phyloP scores from a whole-genome alignment of 352 stramenopile genomes.

The Thalassiosira allenii region DNA sequence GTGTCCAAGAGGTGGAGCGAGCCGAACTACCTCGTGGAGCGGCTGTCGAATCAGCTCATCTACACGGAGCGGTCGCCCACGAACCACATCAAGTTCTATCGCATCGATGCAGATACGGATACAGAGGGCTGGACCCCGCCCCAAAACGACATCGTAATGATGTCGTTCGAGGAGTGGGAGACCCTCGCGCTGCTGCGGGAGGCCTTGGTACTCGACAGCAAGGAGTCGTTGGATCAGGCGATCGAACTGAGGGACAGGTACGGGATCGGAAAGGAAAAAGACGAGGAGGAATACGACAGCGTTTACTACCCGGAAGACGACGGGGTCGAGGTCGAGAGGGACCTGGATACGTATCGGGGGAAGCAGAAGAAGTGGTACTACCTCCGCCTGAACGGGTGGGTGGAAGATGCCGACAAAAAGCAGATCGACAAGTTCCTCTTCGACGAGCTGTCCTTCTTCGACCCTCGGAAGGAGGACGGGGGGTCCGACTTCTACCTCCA shows the following conservation, averaged over 20 bases:
- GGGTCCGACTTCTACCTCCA: constrained; percentile 84
- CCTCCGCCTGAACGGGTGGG: constrained; percentile 79
- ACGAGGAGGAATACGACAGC: not conserved
- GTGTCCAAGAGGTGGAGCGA: constrained; percentile 88
- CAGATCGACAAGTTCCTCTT: constrained; percentile 64
- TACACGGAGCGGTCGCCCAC: constrained; percentile 85
- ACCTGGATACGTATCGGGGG: constrained; percentile 51
- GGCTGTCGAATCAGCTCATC: constrained; percentile 54
- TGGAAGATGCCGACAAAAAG: constrained; percentile 18
- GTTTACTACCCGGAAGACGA: constrained; percentile 11
- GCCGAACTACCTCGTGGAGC: constrained; percentile 78
- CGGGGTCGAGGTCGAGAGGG: not conserved
- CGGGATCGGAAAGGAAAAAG: constrained; percentile 8
- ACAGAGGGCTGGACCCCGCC: constrained; percentile 35
- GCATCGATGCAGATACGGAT: constrained; percentile 49
- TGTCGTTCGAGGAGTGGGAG: constrained; percentile 86
- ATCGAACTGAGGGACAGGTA: constrained; percentile 43
- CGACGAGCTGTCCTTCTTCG: constrained; percentile 91
- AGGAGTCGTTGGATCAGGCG: constrained; percentile 28
- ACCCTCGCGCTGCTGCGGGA: constrained; percentile 55
- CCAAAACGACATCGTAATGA: constrained; percentile 80
- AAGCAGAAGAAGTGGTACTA: constrained; percentile 86
- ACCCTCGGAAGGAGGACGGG: constrained; percentile 73
- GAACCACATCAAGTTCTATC: constrained; percentile 95
- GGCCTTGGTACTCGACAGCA: constrained; percentile 29